A percentile compares a stretch with the other conserved stretches of the same genome.
phyloP scores from a whole-genome alignment of 768 basidiomycete species.

The Boletus sp. region DNA sequence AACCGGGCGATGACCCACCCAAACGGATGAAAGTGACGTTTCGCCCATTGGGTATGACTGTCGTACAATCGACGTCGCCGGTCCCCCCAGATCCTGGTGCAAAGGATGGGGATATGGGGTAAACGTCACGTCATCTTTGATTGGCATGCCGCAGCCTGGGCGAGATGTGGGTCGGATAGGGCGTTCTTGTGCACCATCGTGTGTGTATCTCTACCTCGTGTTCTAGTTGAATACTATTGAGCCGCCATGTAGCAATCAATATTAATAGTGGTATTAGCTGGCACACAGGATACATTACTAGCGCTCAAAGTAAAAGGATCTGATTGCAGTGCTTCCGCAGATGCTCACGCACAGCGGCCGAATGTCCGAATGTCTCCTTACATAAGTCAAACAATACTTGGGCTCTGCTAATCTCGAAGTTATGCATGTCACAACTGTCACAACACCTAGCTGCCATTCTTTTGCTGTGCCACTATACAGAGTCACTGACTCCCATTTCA shows the following conservation, averaged over 20 bases:
- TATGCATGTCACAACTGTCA: background rate
- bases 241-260: constrained; percentile 9
- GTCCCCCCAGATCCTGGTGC: constrained; percentile 59
- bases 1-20: constrained; percentile 41
- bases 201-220: constrained; percentile 10
- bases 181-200: constrained; percentile 1
- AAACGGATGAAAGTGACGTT: constrained; percentile 79
- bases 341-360: too few species aligned
- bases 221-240: constrained; percentile 1
- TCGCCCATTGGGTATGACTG: constrained; percentile 34
- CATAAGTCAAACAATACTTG: too few species aligned
- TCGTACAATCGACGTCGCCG: constrained; percentile 35
- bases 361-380: too few species aligned
- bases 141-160: constrained; percentile 27
- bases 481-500: too few species aligned
- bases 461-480: too few species aligned
- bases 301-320: background rate
- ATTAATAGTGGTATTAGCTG: constrained; percentile 1
- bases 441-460: too few species aligned
- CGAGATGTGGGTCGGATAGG: constrained; percentile 27
- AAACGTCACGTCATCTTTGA: constrained; percentile 14
- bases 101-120: constrained; percentile 77
- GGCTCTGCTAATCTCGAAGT: too few species aligned
- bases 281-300: constrained; percentile 2
- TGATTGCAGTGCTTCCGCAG: background rate